Conservation (phyloP, 306 rosid species). For the Boehmeria nivea region DNA sequence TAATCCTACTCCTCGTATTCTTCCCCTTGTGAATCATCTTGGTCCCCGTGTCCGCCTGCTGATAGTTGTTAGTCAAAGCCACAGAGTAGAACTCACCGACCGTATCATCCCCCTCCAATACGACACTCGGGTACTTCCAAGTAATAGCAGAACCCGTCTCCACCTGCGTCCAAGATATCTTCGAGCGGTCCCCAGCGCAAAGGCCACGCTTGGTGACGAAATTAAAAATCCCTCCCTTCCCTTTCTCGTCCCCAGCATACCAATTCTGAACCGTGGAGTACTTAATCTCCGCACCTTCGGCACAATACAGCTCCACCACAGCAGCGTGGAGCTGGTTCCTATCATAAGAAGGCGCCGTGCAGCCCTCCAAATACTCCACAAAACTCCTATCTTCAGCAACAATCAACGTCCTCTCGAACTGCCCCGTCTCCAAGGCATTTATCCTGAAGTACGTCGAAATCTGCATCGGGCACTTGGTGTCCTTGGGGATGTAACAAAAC, state of each 20-base stretch:
- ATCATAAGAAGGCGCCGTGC: conserved; percentile 91
- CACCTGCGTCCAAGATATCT: conserved; percentile 91
- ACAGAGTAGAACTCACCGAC: conserved; percentile 92
- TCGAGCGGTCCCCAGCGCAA: conserved; percentile 67
- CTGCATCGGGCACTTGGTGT: conserved; percentile 85
- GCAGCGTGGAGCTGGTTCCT: conserved; percentile 91
- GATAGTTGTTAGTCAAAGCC: conserved; percentile 83
- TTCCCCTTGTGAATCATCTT: conserved; percentile 96
- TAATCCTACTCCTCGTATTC: conserved; percentile 84
- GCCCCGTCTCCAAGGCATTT: conserved; percentile 81
- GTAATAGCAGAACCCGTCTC: conserved; percentile 93
- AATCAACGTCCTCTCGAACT: conserved; percentile 87
- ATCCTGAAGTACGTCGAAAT: conserved; percentile 82
- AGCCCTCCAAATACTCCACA: conserved; percentile 92
- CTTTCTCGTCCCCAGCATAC: conserved; percentile 88
- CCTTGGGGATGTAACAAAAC: conserved; percentile 73
- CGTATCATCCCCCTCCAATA: conserved; percentile 86
- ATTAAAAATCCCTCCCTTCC: conserved; percentile 75
- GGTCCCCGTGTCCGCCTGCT: conserved; percentile 89
- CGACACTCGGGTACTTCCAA: conserved; percentile 93
- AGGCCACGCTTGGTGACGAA: conserved; percentile 88
- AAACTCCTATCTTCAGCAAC: conserved; percentile 84
- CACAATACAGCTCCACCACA: conserved; percentile 76
- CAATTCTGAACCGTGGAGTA: conserved; percentile 96
- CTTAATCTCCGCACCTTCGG: conserved; percentile 76